phyloP scores from a whole-genome alignment of 1,139 yeast species.

The Dujonia santamariae region DNA sequence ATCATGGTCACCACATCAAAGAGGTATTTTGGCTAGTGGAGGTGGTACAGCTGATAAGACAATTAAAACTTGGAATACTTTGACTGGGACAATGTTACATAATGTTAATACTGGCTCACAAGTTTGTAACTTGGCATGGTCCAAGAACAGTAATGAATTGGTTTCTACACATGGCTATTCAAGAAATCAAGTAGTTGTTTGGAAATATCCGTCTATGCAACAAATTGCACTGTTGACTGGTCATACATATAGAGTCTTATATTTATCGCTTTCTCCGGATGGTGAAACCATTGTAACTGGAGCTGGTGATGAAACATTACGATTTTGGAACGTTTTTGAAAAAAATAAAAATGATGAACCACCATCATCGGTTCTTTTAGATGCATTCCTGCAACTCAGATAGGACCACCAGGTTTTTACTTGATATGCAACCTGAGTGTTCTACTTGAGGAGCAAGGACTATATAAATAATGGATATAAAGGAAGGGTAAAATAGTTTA shows the following conservation, averaged over 20 bases:
- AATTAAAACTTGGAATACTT: slow-evolving; percentile 89
- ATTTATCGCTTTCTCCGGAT: slow-evolving; percentile 90
- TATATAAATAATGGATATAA: too few species aligned
- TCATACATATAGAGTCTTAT: slow-evolving; percentile 88
- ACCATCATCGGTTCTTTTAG: slow-evolving; percentile 64
- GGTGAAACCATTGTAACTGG: slow-evolving; percentile 98
- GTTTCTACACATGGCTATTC: slow-evolving; percentile 96
- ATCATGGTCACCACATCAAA: slow-evolving; percentile 96
- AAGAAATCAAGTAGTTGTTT: slow-evolving; percentile 83
- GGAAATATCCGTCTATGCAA: slow-evolving; percentile 94
- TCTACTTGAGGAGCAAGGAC: too few species aligned
- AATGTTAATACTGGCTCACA: slow-evolving; percentile 95
- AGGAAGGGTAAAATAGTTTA: too few species aligned
- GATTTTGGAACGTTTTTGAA: slow-evolving; percentile 92
- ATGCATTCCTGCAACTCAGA: slow-evolving; percentile 77
- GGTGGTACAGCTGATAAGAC: slow-evolving; percentile 96
- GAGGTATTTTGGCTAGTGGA: slow-evolving; percentile 91
- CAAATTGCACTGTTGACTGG: slow-evolving; percentile 93
- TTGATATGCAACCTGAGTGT: too few species aligned
- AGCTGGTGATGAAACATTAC: slow-evolving; percentile 94
- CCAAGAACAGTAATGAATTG: slow-evolving; percentile 83
- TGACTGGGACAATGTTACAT: slow-evolving; percentile 68
- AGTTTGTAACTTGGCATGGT: slow-evolving; percentile 93
- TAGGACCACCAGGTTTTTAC: too few species aligned
- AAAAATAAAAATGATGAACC: slow-evolving; percentile 59